Evolutionary conservation across 2,329 filamentous ascomycete genomes (phyloP), one percentile per base, ranked within the genome.

Genomic region (Claviceps cyperi): DNA sequence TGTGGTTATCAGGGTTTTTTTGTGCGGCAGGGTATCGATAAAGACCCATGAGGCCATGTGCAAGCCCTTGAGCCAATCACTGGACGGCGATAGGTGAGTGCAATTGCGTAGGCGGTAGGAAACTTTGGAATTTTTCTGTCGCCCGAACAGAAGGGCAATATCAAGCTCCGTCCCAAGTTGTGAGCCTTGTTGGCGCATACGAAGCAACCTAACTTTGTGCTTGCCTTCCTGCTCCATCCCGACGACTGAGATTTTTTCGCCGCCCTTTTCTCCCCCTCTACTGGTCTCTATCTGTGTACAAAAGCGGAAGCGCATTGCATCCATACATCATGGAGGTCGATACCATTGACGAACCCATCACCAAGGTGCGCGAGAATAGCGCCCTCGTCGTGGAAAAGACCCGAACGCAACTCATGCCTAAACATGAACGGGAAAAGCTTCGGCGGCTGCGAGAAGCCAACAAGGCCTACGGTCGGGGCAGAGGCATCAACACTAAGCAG

Each of bases 401-500:
- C 43, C 68, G 75, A 50, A 74, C 74, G 35, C 69, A 78, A 55
- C 70, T 83, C 43, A 58, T 72, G 28, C 66, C 75, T 40, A 74
- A 72, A 54, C 61, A 69, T 51, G 76, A 79, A 59, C 67, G 69
- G 51, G 68, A 75, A 57, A 73, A 70, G 60, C 64, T 69, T 48
- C 73, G 72, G 52, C 75, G 76, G 41, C 63, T 74, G 53, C 74
- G 73, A 59, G 73, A 81, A 58, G 86, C 86, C 48, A 77, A 88
- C 58, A 77, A 80, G 60, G 76, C 76, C 50, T 98, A 98, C 68
- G 92, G 92, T 36, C 82, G 92, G 57, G 92, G 92, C 47, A 79
- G 79, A 57, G 78, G 78, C 54, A 83, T 94, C 58, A 76, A 83
- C 52, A 75, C 83, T 44, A 84, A 83, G 61, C 73, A 71, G 8